These are phyloP conservation scores for Hymenoscyphus fraxineus DNA, from an alignment of 2,329 filamentous ascomycete genomes.

Conservation along the genomic window DNA sequence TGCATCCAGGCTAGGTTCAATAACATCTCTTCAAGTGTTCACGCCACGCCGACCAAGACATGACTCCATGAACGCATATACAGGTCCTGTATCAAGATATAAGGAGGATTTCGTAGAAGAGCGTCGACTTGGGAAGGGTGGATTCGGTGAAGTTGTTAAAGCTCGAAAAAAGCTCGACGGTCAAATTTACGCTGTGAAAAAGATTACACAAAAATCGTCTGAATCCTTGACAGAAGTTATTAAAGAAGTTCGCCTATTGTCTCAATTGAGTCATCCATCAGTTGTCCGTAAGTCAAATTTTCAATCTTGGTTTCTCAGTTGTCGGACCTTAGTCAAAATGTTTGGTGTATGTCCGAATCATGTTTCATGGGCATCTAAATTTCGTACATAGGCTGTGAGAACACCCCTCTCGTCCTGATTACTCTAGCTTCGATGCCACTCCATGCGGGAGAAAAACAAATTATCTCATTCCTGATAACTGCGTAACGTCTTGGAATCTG, in stretches of 20 bases:
- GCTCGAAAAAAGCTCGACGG: constrained; percentile 91
- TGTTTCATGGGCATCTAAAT: not conserved
- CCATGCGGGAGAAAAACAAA: not conserved
- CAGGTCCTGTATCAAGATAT: constrained; percentile 58
- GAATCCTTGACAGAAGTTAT: constrained; percentile 77
- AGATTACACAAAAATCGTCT: constrained; percentile 80
- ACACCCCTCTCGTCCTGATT: not conserved
- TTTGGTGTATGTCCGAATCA: not conserved
- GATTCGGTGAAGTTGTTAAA: constrained; percentile 94
- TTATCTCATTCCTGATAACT: not conserved
- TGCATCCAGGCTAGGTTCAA: constrained; percentile 40
- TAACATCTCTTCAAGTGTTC: constrained; percentile 40
- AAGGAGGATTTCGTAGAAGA: constrained; percentile 87
- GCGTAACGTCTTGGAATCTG: not conserved
- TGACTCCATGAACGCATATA: constrained; percentile 56
- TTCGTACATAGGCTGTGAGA: not conserved
- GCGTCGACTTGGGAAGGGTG: constrained; percentile 83
- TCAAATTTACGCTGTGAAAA: constrained; percentile 93
- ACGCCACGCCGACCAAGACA: constrained; percentile 50
- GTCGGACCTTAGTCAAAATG: not conserved
- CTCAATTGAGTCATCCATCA: constrained; percentile 84
- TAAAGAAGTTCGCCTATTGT: constrained; percentile 82
- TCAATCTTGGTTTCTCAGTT: not conserved
- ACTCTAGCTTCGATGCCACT: not conserved
- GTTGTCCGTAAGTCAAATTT: constrained; percentile 40